Percentiles rank a stretch among this genome's conserved stretches.
Evolutionary conservation across 805 yeast genomes (phyloP).

Genomic region (Candida piceae): DNA sequence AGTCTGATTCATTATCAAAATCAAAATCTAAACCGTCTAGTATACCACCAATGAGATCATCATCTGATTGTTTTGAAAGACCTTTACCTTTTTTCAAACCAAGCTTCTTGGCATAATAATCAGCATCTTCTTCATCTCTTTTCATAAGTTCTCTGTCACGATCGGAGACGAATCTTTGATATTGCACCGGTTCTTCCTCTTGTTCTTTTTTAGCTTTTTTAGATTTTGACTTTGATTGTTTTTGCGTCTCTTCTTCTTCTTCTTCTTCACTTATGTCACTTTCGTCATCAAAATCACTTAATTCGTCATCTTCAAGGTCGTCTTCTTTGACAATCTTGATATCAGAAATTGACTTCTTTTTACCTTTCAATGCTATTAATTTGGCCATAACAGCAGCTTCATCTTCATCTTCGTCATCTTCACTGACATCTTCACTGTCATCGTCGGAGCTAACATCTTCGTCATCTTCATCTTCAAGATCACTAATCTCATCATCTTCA

Average conservation of each 20-base stretch:
- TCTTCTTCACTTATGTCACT: not conserved
- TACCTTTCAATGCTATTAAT: slow-evolving; percentile 53
- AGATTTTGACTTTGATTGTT: slow-evolving; percentile 12
- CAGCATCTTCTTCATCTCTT: slow-evolving; percentile 73
- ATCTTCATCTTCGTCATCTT: slow-evolving; percentile 2
- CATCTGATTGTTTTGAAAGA: slow-evolving; percentile 50
- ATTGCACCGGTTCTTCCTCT: slow-evolving; percentile 10
- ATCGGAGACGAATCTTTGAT: slow-evolving; percentile 29
- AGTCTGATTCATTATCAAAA: slow-evolving; percentile 15
- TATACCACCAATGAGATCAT: slow-evolving; percentile 78
- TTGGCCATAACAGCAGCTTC: slow-evolving; percentile 57
- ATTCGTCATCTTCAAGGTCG: slow-evolving; percentile 9
- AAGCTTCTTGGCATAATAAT: slow-evolving; percentile 75
- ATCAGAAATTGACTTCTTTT: slow-evolving; percentile 27
- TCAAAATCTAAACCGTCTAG: slow-evolving; percentile 69
- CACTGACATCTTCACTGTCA: not conserved
- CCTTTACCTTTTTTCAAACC: slow-evolving; percentile 58
- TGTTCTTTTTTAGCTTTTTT: slow-evolving; percentile 3
- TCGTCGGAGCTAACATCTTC: not conserved
- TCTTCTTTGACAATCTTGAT: slow-evolving; percentile 7
- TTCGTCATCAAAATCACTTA: slow-evolving; percentile 4
- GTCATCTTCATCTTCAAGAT: slow-evolving; percentile 5
- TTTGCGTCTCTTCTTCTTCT: not conserved
- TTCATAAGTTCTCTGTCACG: slow-evolving; percentile 44
- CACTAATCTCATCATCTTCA: slow-evolving; percentile 19